Evolutionary conservation across 345 rosid species (phyloP).

Genomic region (Arabidopsis thaliana): TAIR10.1 NC_003070.9:5187501-5188000

Average conservation of each 20-base stretch:
- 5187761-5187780: not conserved
- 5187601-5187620: constrained; percentile 25
- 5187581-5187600: constrained; percentile 7
- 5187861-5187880: not conserved
- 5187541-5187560: not conserved
- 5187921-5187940: not conserved
- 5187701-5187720: constrained; percentile 24
- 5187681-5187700: constrained; percentile 15
- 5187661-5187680: constrained; percentile 7
- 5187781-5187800: not conserved
- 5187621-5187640: constrained; percentile 42
- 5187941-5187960: constrained; percentile 4
- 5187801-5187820: constrained; percentile 12
- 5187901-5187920: not conserved
- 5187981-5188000: not conserved
- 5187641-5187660: constrained; percentile 4
- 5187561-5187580: not conserved
- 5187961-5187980: not conserved
- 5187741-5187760: constrained; percentile 2
- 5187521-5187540: not conserved
- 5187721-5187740: constrained; percentile 19
- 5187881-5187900: not conserved
- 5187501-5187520: too few species aligned
- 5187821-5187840: constrained; percentile 37
- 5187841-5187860: not conserved